Conservation (phyloP, 176 grass and related monocot genomes). For the Hyparrhenia diplandra region DNA sequence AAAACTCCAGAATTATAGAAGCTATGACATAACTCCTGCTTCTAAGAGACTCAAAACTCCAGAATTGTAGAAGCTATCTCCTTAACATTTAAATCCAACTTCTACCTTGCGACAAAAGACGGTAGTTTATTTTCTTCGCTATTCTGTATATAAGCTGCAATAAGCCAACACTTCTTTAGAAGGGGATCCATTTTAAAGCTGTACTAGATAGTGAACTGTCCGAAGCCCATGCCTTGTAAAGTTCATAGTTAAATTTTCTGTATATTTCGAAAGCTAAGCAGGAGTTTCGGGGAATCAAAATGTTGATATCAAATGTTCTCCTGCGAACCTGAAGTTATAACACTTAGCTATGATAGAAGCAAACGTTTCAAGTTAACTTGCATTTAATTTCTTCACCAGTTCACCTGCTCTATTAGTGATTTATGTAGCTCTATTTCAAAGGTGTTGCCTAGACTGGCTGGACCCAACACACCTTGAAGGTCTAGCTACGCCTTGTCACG, state of each 20-base stretch:
- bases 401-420: neutral
- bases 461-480: no score
- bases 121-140: neutral
- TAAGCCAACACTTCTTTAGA: neutral
- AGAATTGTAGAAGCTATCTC: neutral
- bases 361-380: neutral
- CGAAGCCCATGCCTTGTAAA: neutral
- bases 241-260: neutral
- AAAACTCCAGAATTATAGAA: neutral
- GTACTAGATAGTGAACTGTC: neutral
- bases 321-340: neutral
- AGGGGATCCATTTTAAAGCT: no score
- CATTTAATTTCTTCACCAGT: neutral
- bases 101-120: neutral
- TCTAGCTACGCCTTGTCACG: no score
- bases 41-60: neutral
- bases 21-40: neutral
- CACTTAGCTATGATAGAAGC: neutral
- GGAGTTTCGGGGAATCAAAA: neutral
- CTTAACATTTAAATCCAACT: neutral
- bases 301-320: neutral
- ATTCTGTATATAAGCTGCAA: neutral
- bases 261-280: neutral
- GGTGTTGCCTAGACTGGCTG: no score
- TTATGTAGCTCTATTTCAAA: neutral